Evolutionary conservation across 2,329 filamentous ascomycete genomes (phyloP).

Genomic region (Microsporum audouinii): DNA sequence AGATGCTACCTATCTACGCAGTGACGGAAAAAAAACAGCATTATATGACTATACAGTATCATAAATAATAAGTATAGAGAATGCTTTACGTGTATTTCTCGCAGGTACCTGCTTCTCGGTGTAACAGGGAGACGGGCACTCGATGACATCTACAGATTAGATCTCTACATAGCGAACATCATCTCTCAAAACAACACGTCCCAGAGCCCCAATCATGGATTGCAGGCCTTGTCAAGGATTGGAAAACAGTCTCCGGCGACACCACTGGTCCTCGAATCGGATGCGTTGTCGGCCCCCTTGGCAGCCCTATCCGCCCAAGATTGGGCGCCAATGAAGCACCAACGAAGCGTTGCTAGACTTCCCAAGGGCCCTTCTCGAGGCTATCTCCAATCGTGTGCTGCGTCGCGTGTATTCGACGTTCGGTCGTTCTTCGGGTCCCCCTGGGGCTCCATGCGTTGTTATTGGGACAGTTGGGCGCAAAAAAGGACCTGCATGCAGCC

Average conservation of each 20-base stretch:
- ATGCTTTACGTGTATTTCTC: not conserved
- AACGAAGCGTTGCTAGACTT: not conserved
- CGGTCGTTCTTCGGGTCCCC: not conserved
- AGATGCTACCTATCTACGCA: too few relatives aligned
- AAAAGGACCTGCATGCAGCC: not conserved
- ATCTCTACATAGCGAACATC: not conserved
- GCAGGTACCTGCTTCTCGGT: not conserved
- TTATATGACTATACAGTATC: not conserved
- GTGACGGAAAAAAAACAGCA: not conserved
- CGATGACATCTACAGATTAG: not conserved
- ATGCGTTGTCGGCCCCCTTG: constrained; percentile 5
- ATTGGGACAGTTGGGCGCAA: constrained; percentile 4
- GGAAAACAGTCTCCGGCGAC: not conserved
- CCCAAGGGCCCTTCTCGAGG: not conserved
- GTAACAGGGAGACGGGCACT: not conserved
- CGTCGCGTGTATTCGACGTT: not conserved
- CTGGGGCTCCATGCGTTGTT: not conserved
- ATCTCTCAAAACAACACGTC: not conserved
- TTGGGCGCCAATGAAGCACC: constrained; percentile 8
- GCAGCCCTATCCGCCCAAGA: constrained; percentile 5
- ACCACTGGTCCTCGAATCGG: constrained; percentile 1
- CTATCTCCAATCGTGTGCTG: not conserved
- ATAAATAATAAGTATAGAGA: not conserved
- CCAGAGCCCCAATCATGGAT: not conserved
- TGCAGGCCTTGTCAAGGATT: not conserved